Evolutionary conservation across 1,139 yeast species (phyloP).

Genomic region (Tardiomyces blankii): DNA sequence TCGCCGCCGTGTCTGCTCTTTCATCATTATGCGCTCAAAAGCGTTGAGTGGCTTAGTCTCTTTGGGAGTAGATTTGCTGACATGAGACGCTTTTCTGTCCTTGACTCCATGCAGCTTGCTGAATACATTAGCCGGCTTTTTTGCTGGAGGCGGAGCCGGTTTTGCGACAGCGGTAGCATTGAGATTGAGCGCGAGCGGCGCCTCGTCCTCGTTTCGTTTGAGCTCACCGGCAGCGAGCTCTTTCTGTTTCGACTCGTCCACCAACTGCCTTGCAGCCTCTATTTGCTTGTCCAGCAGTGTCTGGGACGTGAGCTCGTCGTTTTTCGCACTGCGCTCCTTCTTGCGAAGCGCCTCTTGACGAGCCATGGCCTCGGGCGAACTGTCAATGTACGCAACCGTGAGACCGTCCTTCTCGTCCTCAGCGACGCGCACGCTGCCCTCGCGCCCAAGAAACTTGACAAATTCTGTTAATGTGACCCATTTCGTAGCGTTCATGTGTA

Average conservation of each 20-base stretch:
- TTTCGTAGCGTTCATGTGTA: conserved; percentile 82
- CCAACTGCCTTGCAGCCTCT: background rate
- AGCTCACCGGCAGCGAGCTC: background rate
- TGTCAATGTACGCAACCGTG: conserved; percentile 44
- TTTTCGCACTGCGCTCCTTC: background rate
- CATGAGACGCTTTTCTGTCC: background rate
- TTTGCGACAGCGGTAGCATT: no score
- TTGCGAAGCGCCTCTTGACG: background rate
- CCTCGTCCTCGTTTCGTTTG: background rate
- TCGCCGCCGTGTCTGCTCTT: background rate
- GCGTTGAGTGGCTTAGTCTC: background rate
- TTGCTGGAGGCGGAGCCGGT: background rate
- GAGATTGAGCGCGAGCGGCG: background rate
- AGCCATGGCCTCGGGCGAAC: conserved; percentile 6
- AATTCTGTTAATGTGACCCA: conserved; percentile 68
- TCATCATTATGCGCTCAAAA: background rate
- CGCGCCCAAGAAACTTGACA: conserved; percentile 49
- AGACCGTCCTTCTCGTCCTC: conserved; percentile 34
- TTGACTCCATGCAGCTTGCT: background rate
- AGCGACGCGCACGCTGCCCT: conserved; percentile 48
- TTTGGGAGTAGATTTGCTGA: background rate
- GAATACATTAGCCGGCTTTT: background rate
- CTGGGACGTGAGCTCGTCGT: background rate
- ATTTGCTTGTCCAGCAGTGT: conserved; percentile 1
- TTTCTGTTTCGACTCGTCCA: background rate